Conservation (phyloP, 768 basidiomycete genomes). For the Phanerochaete carnosa region DNA sequence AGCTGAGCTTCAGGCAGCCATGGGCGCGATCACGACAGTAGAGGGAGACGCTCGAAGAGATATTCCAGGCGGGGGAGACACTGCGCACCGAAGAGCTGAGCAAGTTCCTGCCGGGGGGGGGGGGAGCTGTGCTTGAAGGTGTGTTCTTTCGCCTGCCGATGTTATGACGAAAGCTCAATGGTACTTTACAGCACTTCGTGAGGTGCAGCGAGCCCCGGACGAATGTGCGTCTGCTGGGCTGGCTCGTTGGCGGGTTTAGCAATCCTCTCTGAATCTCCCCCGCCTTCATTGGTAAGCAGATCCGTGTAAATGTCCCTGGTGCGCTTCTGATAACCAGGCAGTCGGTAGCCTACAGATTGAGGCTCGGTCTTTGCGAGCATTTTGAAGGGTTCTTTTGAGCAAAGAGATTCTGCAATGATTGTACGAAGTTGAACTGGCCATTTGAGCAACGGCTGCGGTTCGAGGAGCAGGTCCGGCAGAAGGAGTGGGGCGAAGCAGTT, state of each 20-base stretch:
- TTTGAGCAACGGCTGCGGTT: constrained; percentile 95
- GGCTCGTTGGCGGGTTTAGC: constrained; percentile 98
- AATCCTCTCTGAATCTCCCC: constrained; percentile 96
- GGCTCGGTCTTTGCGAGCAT: constrained; percentile 95
- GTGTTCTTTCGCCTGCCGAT: constrained; percentile 2
- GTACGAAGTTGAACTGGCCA: constrained; percentile 99
- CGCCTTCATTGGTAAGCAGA: constrained; percentile 78
- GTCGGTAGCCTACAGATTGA: constrained; percentile 97
- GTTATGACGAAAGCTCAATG: not conserved
- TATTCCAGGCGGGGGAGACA: too few relatives aligned
- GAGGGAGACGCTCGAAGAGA: constrained; percentile 89
- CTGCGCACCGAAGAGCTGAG: too few relatives aligned
- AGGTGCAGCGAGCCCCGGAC: constrained; percentile 96
- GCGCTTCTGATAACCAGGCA: constrained; percentile 21
- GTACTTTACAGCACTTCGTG: constrained; percentile 79
- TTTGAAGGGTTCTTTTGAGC: constrained; percentile 99
- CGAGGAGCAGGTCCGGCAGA: constrained; percentile 92
- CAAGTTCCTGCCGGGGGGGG: constrained; percentile 91
- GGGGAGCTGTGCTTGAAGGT: constrained; percentile 84
- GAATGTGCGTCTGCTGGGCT: constrained; percentile 91
- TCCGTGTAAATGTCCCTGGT: not conserved
- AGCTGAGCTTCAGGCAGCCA: constrained; percentile 85
- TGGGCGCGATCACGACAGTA: constrained; percentile 97
- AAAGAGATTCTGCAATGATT: constrained; percentile 98
- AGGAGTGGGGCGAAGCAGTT: constrained; percentile 97